phyloP scores from a whole-genome alignment of 176 grass and related monocot species.

The Aechmea fasciata region DNA sequence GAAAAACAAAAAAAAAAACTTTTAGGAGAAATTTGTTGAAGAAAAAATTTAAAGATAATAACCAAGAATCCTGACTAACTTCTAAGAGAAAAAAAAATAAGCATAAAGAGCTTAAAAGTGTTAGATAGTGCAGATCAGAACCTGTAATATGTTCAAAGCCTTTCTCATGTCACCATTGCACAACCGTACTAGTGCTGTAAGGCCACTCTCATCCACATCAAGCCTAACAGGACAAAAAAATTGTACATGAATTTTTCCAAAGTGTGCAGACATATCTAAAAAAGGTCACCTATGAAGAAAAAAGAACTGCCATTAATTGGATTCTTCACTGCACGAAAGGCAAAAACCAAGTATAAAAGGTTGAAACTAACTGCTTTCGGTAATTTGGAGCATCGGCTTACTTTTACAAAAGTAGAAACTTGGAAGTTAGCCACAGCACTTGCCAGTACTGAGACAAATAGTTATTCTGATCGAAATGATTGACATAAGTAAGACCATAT shows the following conservation, averaged over 20 bases:
- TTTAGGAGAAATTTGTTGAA: too few species aligned
- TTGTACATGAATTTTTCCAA: neutral
- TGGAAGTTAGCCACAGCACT: neutral
- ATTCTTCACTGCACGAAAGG: neutral
- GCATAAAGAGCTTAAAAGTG: conserved; percentile 1
- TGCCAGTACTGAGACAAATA: neutral
- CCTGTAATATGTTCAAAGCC: conserved; percentile 97
- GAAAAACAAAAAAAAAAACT: too few species aligned
- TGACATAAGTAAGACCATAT: too few species aligned
- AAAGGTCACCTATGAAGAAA: neutral
- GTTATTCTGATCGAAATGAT: too few species aligned
- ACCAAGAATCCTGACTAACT: neutral
- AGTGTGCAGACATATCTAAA: neutral
- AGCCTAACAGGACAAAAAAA: conserved; percentile 27
- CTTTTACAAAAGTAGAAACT: neutral
- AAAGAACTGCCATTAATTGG: neutral
- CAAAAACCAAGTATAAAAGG: neutral
- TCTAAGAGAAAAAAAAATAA: neutral
- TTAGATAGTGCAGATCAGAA: conserved; percentile 18
- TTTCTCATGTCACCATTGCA: conserved; percentile 98
- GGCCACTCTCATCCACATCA: conserved; percentile 66
- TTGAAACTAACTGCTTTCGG: neutral
- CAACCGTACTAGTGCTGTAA: conserved; percentile 69
- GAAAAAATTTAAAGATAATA: neutral
- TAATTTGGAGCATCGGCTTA: neutral